A percentile compares a stretch with the other conserved stretches of the same genome.
Conservation (phyloP, 176 grass and related monocot genomes). For the Phoenix roebelenii region DNA sequence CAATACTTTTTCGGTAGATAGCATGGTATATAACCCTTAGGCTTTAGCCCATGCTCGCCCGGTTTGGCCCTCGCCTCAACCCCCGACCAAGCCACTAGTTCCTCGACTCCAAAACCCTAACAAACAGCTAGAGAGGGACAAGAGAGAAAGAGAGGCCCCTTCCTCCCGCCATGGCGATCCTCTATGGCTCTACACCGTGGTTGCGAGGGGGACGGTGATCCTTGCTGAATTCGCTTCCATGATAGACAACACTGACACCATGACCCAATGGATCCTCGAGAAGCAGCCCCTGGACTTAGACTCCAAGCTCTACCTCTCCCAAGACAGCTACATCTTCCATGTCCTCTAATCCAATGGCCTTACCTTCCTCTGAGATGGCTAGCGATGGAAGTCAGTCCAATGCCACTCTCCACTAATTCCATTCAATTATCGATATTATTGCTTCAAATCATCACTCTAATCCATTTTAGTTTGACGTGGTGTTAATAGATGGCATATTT, state of each 20-base stretch:
- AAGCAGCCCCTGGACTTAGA: slow-evolving; percentile 58
- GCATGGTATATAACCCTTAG: no score
- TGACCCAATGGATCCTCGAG: slow-evolving; percentile 74
- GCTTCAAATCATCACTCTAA: no score
- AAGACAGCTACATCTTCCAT: slow-evolving; percentile 96
- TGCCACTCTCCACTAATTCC: not conserved
- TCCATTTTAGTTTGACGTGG: no score
- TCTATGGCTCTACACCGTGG: slow-evolving; percentile 41
- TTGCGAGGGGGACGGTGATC: slow-evolving; percentile 68
- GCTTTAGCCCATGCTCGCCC: no score
- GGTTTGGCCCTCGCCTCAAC: no score
- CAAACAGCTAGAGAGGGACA: no score
- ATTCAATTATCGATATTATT: no score
- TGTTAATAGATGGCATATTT: no score
- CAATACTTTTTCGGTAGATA: no score
- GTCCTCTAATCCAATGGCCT: slow-evolving; percentile 52
- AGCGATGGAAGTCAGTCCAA: slow-evolving; percentile 53
- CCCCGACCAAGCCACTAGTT: no score
- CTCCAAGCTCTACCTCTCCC: slow-evolving; percentile 70
- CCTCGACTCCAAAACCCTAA: no score
- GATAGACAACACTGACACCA: slow-evolving; percentile 61
- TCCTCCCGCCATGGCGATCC: slow-evolving; percentile 46
- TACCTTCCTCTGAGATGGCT: slow-evolving; percentile 89
- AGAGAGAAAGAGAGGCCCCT: no score
- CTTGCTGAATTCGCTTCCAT: slow-evolving; percentile 77